Evolutionary conservation across 495 filamentous ascomycete species (phyloP).

Genomic region (Penicillium odoratum): DNA sequence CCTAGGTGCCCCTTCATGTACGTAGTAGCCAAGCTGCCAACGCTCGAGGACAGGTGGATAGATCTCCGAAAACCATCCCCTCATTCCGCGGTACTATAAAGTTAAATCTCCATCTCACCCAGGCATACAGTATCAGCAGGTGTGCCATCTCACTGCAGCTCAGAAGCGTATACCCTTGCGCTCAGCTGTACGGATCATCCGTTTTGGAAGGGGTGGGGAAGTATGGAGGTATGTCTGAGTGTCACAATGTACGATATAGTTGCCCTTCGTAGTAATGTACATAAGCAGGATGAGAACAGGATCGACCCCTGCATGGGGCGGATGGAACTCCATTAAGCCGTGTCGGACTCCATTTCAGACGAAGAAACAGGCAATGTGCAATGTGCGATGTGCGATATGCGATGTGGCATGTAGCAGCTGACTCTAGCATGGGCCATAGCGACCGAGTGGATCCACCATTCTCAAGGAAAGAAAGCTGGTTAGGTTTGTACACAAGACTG

Average conservation of each 20-base stretch:
- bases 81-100: conserved; percentile 5
- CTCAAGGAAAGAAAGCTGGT: not conserved
- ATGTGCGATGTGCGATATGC: not conserved
- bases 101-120: conserved; percentile 5
- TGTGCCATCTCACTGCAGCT: conserved; percentile 30
- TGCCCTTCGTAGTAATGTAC: not conserved
- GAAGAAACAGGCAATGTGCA: not conserved
- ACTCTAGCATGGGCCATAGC: not conserved
- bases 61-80: conserved; percentile 5
- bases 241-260: conserved; percentile 16
- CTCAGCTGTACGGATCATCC: conserved; percentile 18
- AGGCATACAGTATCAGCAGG: not conserved
- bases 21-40: conserved; percentile 1
- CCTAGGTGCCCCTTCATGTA: not conserved
- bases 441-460: not conserved
- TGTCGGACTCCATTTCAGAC: not conserved
- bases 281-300: conserved; percentile 11
- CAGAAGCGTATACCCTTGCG: conserved; percentile 17
- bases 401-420: not conserved
- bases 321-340: not conserved
- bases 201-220: conserved; percentile 7
- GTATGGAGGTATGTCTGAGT: conserved; percentile 17
- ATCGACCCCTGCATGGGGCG: conserved; percentile 26
- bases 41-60: not conserved
- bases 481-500: not conserved